Conservation (phyloP, 345 rosid species). For the Schrenkiella parvula region DNA sequence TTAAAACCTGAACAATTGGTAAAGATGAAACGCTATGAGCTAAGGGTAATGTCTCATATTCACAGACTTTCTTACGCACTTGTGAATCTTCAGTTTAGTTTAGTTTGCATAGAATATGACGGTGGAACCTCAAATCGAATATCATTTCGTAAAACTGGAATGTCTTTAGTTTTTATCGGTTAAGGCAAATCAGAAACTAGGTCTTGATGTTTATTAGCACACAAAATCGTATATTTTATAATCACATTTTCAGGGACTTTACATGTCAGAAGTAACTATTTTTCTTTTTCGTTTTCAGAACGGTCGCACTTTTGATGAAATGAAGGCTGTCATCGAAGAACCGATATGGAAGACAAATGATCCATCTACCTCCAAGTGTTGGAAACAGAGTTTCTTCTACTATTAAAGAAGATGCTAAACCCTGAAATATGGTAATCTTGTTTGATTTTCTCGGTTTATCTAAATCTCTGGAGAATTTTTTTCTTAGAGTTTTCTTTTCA, state of each 20-base stretch:
- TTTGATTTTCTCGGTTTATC: neutral
- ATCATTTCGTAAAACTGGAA: neutral
- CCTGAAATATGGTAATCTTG: neutral
- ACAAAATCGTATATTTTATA: neutral
- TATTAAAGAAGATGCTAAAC: neutral
- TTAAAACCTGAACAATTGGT: constrained; percentile 39
- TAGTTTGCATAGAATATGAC: neutral
- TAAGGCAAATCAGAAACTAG: neutral
- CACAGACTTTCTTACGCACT: neutral
- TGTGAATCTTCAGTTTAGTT: neutral
- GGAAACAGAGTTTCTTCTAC: neutral
- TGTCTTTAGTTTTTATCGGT: neutral
- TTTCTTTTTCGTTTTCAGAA: neutral
- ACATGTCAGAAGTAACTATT: neutral
- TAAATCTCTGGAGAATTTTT: neutral
- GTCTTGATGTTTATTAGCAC: neutral
- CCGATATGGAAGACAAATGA: neutral
- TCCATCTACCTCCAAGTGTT: neutral
- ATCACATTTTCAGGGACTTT: neutral
- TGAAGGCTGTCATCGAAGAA: neutral
- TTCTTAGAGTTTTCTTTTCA: neutral
- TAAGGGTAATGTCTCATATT: neutral
- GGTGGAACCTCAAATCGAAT: neutral
- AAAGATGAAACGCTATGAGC: neutral
- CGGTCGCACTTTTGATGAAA: neutral